A percentile compares a stretch with the other conserved stretches of the same genome.
Evolutionary conservation across 1,284 basidiomycete species (phyloP).

Genomic region (Sporisorium exsertum): DNA sequence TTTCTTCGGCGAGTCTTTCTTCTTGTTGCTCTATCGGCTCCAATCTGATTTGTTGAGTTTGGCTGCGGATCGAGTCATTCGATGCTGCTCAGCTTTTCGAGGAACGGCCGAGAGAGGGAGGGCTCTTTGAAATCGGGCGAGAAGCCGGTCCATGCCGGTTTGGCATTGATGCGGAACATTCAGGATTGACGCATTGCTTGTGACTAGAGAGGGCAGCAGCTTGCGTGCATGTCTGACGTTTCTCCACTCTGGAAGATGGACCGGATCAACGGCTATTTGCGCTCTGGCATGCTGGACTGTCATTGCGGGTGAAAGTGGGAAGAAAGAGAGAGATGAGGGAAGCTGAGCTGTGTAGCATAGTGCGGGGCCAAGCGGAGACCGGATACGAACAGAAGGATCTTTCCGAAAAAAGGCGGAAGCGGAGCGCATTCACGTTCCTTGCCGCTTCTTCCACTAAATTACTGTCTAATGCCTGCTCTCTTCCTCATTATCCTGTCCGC

Average conservation of each 20-base stretch:
- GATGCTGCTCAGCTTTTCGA: too few relatives aligned
- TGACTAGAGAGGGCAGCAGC: neutral
- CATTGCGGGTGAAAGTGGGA: slow-evolving; percentile 21
- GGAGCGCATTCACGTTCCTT: slow-evolving; percentile 27
- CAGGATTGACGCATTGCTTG: slow-evolving; percentile 5
- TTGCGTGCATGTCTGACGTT: slow-evolving; percentile 10
- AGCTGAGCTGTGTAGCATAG: neutral
- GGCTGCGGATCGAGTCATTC: slow-evolving; percentile 30
- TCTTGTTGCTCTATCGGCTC: slow-evolving; percentile 10
- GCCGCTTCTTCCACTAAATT: too few relatives aligned
- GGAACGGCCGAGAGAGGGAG: slow-evolving; percentile 31
- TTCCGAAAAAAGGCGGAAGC: slow-evolving; percentile 18
- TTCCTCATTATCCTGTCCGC: too few relatives aligned
- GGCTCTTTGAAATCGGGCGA: slow-evolving; percentile 7
- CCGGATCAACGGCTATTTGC: slow-evolving; percentile 5
- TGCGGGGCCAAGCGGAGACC: slow-evolving; percentile 10
- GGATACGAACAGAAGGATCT: slow-evolving; percentile 20
- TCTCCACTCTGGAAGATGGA: slow-evolving; percentile 17
- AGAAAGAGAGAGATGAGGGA: neutral
- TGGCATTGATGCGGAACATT: neutral
- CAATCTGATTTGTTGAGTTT: slow-evolving; percentile 23
- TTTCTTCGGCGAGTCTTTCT: slow-evolving; percentile 36
- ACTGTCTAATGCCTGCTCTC: too few relatives aligned
- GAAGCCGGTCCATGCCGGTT: neutral
- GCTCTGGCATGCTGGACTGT: neutral